phyloP scores from a whole-genome alignment of 208 protist species.

The Crithidia brevicula region DNA sequence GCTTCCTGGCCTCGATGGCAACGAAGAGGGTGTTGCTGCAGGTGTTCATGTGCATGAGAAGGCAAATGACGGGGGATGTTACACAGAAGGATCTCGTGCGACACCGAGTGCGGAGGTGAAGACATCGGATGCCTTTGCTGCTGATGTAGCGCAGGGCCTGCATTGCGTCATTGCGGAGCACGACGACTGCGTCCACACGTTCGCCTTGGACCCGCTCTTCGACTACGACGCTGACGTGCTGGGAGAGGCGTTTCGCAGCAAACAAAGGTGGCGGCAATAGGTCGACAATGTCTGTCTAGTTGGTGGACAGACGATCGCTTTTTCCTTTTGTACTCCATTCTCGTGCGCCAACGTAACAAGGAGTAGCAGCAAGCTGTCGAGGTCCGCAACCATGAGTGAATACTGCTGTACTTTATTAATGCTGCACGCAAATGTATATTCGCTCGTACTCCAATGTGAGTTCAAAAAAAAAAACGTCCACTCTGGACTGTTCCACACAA shows the following conservation, averaged over 20 bases:
- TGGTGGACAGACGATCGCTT: too few species aligned
- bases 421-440: too few species aligned
- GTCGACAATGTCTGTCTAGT: too few species aligned
- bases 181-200: constrained; percentile 55
- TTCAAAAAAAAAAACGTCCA: background rate
- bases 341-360: too few species aligned
- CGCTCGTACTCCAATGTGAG: too few species aligned
- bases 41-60: too few species aligned
- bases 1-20: constrained; percentile 7
- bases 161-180: constrained; percentile 24
- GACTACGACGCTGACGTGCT: constrained; percentile 67
- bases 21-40: background rate
- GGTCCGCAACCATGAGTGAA: too few species aligned
- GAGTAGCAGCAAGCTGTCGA: too few species aligned
- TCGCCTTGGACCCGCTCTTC: constrained; percentile 55
- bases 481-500: too few species aligned
- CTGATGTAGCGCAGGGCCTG: constrained; percentile 2
- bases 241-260: constrained; percentile 28
- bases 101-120: background rate
- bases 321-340: too few species aligned
- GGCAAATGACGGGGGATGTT: too few species aligned
- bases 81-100: background rate
- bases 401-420: too few species aligned
- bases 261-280: constrained; percentile 12
- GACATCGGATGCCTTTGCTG: background rate